Evolutionary conservation across 345 rosid genomes (phyloP), one percentile per base, ranked within the genome.

Genomic region (Rubroshorea leprosula): DNA sequence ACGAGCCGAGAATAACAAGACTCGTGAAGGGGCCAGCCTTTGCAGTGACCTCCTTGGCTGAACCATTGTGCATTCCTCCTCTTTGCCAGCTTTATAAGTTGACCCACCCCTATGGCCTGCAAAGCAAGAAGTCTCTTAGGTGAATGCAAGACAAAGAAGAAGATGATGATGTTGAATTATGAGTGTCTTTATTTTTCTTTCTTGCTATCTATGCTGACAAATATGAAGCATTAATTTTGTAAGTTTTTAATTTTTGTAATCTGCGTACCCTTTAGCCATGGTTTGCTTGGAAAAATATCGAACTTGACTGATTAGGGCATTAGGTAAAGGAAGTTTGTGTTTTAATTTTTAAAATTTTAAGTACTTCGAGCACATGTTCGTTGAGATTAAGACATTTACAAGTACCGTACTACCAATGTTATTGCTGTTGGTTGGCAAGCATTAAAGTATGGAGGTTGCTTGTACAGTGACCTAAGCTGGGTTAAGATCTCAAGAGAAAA

Each of bases 1-100:
- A 3, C 68, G 77, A 44, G 73, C 78, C 0, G 83, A 74, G 64
- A 69, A 62, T 54, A 66, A 58, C 53, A 79, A 62, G 68, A 31
- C 53, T 3, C 62, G 35, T 9, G 83, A 72, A 51, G 74, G 77
- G 41, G 66, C 57, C 23, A 74, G 70, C 58, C 51, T 45, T 71
- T 54, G 54, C 66, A 26, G 44, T 29, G 43, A 63, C 20, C 46
- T 45, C 20, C 68, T 54, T 22, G 71, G 73, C 46, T 58, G 72
- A 22, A 62, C 76, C n/a, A 57, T 66, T 16, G 51, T 55, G 35
- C 71, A 63, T 62, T 65, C 78, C 38, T 64, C 76, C 46, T 62
- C 76, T 0, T 49, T 59, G 49, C 72, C 68, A 15, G 69, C 70
- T 23, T 7, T 66, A 43, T 58, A 52, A 58, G 25, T 39, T 39